Evolutionary conservation across 1,284 basidiomycete species (phyloP), one percentile per base, ranked within the genome.

Genomic region (Cutaneotrichosporon sp.): DNA sequence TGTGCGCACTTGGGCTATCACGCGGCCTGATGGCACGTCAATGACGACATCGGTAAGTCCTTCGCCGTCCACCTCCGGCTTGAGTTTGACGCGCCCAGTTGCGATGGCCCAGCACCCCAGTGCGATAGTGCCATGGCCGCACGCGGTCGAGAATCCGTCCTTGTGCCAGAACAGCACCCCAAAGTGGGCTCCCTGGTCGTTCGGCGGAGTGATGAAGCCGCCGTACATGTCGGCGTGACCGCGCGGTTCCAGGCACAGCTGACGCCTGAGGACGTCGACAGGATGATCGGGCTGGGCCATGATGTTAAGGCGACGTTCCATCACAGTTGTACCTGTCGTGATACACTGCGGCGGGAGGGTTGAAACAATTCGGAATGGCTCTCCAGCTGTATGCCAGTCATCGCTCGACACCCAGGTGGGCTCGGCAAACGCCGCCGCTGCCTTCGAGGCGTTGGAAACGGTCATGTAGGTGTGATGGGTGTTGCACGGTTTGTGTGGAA

Each of bases 221-320:
- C 78, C 78, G 52, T 79, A 79, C 78, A 79, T 79, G 53, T 78
- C 78, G 17, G 61, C 59, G 52, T 79, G 78, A 3, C 78, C 78
- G 33, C 77, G 69, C 5, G 78, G 78, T 55, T 79, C 77, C 16
- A 65, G 56, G 24, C 52, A 57, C 12, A 63, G 53, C 5, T 47
- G 51, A 24, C 49, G 43, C 14, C 61, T 59, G 4, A 63, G 51
- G 0, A 42, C 24, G 43, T 63, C 52, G n/a, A 63, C 38, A 2
- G 61, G 59, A 34, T 63, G 61, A 25, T 33, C 12, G 4, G 47
- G 33, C 2, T 22, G 32, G 6, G 39, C 38, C 6, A 51, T 5
- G 11, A 59, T 49, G 32, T 55, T 34, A 10, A 31, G 44, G 8
- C 59, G 44, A 5, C 57, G 50, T 17, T 51, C 49, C 17, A 25